These are phyloP conservation scores for Vicia faba DNA, from an alignment of 306 rosid genomes.

Conservation along the genomic window DNA sequence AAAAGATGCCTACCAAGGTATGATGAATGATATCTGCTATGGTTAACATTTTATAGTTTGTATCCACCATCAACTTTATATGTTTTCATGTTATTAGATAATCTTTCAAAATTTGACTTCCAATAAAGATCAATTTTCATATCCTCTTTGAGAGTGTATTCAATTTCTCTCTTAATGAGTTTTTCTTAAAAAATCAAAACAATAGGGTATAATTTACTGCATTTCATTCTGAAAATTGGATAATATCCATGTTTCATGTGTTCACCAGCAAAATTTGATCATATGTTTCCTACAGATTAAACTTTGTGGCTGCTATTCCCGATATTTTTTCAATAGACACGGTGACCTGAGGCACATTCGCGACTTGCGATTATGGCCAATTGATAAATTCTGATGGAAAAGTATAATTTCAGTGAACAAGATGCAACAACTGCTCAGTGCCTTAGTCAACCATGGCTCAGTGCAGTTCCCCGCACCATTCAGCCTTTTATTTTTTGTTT, in stretches of 20 bases:
- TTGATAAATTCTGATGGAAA: slow-evolving; percentile 69
- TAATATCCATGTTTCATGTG: background rate
- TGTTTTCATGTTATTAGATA: slow-evolving; percentile 7
- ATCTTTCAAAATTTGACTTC: background rate
- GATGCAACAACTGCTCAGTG: slow-evolving; percentile 84
- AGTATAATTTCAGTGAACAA: slow-evolving; percentile 76
- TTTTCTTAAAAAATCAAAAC: background rate
- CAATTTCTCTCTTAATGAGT: slow-evolving; percentile 14
- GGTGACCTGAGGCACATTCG: slow-evolving; percentile 84
- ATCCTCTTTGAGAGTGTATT: background rate
- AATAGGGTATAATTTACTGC: slow-evolving; percentile 2
- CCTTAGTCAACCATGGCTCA: slow-evolving; percentile 83
- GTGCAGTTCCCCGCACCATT: slow-evolving; percentile 59
- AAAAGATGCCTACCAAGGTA: slow-evolving; percentile 32
- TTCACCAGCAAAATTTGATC: slow-evolving; percentile 19
- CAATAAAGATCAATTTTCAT: slow-evolving; percentile 12
- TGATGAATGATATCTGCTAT: slow-evolving; percentile 15
- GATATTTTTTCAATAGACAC: slow-evolving; percentile 68
- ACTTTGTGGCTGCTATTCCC: slow-evolving; percentile 80
- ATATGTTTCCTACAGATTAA: slow-evolving; percentile 62
- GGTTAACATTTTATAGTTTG: slow-evolving; percentile 9
- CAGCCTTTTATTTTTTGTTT: slow-evolving; percentile 44
- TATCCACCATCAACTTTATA: background rate
- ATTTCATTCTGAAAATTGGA: slow-evolving; percentile 31
- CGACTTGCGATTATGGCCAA: slow-evolving; percentile 77